Percentiles rank a stretch among this genome's conserved stretches.
These are phyloP conservation scores for Rhodotorula sp. DNA, from an alignment of 1,284 basidiomycete species.

Conservation along the genomic window DNA sequence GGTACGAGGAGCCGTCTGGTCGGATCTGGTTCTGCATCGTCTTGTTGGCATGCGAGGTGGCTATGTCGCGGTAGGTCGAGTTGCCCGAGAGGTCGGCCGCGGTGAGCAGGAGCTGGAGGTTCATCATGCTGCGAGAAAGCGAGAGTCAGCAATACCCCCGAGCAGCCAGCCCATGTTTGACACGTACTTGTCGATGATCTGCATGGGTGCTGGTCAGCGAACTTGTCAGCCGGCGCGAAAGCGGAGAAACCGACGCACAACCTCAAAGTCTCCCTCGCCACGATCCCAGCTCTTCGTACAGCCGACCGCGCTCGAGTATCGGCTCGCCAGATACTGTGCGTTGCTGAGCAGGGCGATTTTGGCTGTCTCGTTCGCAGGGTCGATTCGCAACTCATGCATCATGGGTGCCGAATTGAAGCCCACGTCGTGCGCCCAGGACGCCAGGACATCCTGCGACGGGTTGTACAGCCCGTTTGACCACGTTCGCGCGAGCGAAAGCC, in stretches of 20 bases:
- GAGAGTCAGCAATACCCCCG: too few species aligned
- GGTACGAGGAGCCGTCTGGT: constrained; percentile 62
- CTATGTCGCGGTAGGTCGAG: constrained; percentile 58
- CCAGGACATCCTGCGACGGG: constrained; percentile 53
- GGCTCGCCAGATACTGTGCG: constrained; percentile 51
- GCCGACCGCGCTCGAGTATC: constrained; percentile 54
- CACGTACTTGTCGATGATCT: constrained; percentile 18
- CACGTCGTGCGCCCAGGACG: constrained; percentile 62
- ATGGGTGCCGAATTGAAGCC: constrained; percentile 69
- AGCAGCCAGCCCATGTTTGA: too few species aligned
- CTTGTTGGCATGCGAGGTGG: constrained; percentile 63
- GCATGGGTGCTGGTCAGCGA: background rate
- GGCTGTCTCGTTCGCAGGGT: constrained; percentile 51
- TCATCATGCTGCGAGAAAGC: constrained; percentile 59
- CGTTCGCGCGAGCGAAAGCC: constrained; percentile 57
- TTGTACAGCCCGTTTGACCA: constrained; percentile 57
- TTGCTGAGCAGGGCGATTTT: constrained; percentile 48
- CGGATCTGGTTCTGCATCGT: constrained; percentile 67
- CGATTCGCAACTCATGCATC: constrained; percentile 57
- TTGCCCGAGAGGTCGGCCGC: constrained; percentile 62
- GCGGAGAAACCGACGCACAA: constrained; percentile 34
- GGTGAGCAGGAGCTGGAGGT: constrained; percentile 61
- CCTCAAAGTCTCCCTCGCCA: constrained; percentile 60
- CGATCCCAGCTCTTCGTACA: constrained; percentile 59
- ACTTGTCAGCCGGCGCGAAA: background rate